A percentile compares a stretch with the other conserved stretches of the same genome.
Evolutionary conservation across 345 rosid species (phyloP).

Genomic region (Populus euphratica): DNA sequence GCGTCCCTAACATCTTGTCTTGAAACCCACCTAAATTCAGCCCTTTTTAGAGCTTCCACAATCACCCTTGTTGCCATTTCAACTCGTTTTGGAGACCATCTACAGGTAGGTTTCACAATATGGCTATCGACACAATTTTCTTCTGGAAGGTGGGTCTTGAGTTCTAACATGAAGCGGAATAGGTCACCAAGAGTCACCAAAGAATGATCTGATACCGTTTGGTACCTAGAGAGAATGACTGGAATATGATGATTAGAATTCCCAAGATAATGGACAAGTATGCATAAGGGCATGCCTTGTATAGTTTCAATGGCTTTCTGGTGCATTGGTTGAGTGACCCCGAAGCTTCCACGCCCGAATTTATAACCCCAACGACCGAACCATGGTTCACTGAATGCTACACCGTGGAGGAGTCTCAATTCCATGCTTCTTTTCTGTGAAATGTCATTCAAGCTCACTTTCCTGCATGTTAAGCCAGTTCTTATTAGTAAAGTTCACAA

Average conservation of each 20-base stretch:
- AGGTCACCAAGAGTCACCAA: constrained; percentile 64
- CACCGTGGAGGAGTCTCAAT: constrained; percentile 62
- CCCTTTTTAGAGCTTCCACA: constrained; percentile 64
- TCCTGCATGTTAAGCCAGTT: constrained; percentile 38
- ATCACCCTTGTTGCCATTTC: constrained; percentile 85
- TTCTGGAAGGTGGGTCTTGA: constrained; percentile 51
- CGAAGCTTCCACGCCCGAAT: constrained; percentile 70
- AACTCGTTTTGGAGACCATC: constrained; percentile 86
- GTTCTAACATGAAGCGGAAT: constrained; percentile 66
- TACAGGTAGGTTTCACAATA: constrained; percentile 45
- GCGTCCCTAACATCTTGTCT: constrained; percentile 93
- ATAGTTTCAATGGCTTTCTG: constrained; percentile 72
- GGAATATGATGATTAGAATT: constrained; percentile 42
- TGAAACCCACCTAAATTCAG: constrained; percentile 67
- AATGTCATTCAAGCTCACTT: constrained; percentile 66
- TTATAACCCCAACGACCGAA: constrained; percentile 84
- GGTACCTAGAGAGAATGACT: constrained; percentile 67
- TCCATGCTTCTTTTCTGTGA: constrained; percentile 79
- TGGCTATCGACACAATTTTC: constrained; percentile 38
- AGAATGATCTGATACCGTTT: constrained; percentile 53
- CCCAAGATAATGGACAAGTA: constrained; percentile 45
- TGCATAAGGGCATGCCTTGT: constrained; percentile 53
- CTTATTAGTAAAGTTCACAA: background rate
- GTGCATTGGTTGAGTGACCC: constrained; percentile 60
- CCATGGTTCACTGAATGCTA: constrained; percentile 76